These are phyloP conservation scores for Vitellaria paradoxa DNA, from an alignment of 179 eudicot species.

Conservation along the genomic window DNA sequence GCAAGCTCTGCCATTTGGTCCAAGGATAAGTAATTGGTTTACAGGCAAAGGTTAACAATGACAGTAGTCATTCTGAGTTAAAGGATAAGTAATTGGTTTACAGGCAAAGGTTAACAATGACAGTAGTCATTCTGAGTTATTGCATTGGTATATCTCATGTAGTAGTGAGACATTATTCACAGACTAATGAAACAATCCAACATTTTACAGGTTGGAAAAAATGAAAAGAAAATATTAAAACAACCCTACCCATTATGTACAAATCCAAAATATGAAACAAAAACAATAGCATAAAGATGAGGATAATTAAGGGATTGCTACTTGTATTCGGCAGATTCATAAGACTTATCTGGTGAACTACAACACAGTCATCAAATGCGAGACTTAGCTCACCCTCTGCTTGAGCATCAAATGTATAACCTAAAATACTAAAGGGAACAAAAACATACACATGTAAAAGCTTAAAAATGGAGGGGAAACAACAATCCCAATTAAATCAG, in stretches of 20 bases:
- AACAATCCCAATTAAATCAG: background rate
- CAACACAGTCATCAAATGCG: slow-evolving; percentile 51
- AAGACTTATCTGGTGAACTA: slow-evolving; percentile 63
- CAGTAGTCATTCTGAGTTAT: no score
- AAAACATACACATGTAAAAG: background rate
- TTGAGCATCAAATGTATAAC: slow-evolving; percentile 80
- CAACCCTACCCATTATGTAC: background rate
- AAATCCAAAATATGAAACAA: background rate
- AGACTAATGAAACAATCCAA: background rate
- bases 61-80: no score
- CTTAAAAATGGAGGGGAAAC: background rate
- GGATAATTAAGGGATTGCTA: background rate
- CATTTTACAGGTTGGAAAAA: background rate
- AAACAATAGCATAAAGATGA: background rate
- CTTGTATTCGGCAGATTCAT: background rate
- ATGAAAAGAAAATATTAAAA: background rate
- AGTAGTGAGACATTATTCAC: background rate
- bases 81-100: background rate
- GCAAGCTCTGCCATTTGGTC: background rate
- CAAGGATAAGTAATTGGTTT: no score
- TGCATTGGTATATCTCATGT: background rate
- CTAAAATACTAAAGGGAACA: slow-evolving; percentile 23
- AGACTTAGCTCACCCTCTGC: slow-evolving; percentile 75
- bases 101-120: background rate
- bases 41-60: no score